Evolutionary conservation across 495 filamentous ascomycete species (phyloP).

Genomic region (Penicillium maclennaniae): DNA sequence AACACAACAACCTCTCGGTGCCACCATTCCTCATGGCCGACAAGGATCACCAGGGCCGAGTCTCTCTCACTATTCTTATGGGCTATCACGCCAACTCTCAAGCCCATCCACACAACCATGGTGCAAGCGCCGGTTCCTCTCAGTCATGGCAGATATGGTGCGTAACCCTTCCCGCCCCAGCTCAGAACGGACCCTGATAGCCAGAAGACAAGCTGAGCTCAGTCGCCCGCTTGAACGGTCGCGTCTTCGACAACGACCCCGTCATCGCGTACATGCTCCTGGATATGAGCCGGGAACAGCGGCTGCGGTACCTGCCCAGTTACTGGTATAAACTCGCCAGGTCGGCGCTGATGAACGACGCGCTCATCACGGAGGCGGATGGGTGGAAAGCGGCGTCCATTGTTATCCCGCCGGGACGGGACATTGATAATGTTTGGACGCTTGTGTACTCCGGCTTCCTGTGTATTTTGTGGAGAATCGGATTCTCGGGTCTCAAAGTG

Average conservation of each 20-base stretch:
- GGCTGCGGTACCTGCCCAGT: conserved; percentile 21
- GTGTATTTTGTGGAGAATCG: conserved; percentile 21
- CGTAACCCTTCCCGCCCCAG: neutral
- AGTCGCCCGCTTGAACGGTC: conserved; percentile 21
- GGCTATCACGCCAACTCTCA: neutral
- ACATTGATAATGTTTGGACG: conserved; percentile 22
- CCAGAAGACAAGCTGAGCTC: conserved; percentile 12
- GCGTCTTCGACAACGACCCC: conserved; percentile 23
- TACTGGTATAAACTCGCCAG: conserved; percentile 23
- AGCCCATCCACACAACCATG: conserved; percentile 12
- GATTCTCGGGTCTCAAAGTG: conserved; percentile 23
- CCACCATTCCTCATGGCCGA: conserved; percentile 1
- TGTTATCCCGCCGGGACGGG: conserved; percentile 17
- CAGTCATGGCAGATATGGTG: conserved; percentile 22
- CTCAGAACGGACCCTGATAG: neutral
- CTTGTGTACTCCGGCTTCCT: conserved; percentile 22
- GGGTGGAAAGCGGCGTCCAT: conserved; percentile 28
- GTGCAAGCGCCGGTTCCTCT: conserved; percentile 14
- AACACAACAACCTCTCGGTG: neutral
- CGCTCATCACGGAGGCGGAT: conserved; percentile 27
- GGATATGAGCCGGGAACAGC: conserved; percentile 17
- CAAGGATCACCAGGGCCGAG: neutral
- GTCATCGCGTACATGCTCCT: conserved; percentile 29
- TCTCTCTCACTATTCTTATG: conserved; percentile 1
- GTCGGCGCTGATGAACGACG: conserved; percentile 25